Conservation (phyloP, 805 yeast genomes). For the Cyberlindnera lachancei region DNA sequence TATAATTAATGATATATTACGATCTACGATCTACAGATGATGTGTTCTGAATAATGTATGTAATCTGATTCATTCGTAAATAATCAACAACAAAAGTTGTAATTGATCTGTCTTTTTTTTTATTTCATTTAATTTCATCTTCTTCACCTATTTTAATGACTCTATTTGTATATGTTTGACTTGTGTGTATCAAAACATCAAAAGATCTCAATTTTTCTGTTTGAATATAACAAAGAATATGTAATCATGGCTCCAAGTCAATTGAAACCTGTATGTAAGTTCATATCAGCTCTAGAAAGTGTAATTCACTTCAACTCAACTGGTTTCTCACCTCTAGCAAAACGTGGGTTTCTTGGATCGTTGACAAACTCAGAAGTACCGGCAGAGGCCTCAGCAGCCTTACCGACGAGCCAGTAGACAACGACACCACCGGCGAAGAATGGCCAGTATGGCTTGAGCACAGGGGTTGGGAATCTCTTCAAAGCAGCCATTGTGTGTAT, state of each 20-base stretch:
- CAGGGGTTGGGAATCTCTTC: constrained; percentile 38
- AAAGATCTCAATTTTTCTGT: too few species aligned
- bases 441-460: constrained; percentile 76
- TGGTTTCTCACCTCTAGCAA: constrained; percentile 48
- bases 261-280: neutral
- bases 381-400: constrained; percentile 61
- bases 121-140: too few species aligned
- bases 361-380: constrained; percentile 77
- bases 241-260: neutral
- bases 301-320: constrained; percentile 28
- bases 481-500: constrained; percentile 24
- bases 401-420: constrained; percentile 64
- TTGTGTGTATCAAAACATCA: too few species aligned
- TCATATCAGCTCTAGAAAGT: neutral
- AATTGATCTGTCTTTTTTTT: too few species aligned
- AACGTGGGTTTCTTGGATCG: constrained; percentile 96
- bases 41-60: neutral
- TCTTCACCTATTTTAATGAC: neutral
- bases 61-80: constrained; percentile 2
- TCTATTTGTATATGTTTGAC: too few species aligned
- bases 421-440: constrained; percentile 76
- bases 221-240: too few species aligned
- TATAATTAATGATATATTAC: too few species aligned
- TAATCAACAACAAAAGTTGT: neutral
- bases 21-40: too few species aligned